Evolutionary conservation across 192 early-diverging fungal genomes (phyloP).

Genomic region (Podila verticillata): DNA sequence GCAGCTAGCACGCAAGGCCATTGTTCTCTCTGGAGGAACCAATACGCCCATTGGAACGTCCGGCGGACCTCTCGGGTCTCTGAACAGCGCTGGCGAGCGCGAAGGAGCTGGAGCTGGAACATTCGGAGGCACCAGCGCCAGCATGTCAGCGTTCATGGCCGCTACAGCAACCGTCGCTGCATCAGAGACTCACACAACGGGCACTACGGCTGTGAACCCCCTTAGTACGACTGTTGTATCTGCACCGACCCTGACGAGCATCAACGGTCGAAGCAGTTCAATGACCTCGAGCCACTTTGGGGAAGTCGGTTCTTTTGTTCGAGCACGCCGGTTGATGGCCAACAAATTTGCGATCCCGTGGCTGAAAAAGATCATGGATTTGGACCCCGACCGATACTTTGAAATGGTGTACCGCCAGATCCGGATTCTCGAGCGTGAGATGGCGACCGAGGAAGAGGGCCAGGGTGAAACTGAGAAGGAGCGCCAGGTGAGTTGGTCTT

Average conservation of each 20-base stretch:
- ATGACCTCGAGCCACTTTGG: conserved; percentile 24
- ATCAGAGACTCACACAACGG: conserved; percentile 2
- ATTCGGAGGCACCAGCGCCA: background rate
- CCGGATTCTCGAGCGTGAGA: conserved; percentile 51
- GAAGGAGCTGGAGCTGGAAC: background rate
- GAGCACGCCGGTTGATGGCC: conserved; percentile 52
- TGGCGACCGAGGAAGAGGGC: conserved; percentile 20
- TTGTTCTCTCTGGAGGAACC: background rate
- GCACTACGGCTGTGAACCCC: background rate
- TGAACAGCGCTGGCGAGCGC: background rate
- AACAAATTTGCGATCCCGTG: conserved; percentile 61
- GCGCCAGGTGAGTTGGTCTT: conserved; percentile 16
- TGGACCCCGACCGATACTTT: conserved; percentile 51
- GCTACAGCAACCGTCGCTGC: background rate
- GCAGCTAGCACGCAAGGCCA: conserved; percentile 11
- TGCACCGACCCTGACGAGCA: background rate
- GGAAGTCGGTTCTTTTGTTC: conserved; percentile 58
- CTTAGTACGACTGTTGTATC: background rate
- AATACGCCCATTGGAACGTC: background rate
- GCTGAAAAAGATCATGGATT: conserved; percentile 55
- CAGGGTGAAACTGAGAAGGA: background rate
- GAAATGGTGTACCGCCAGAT: conserved; percentile 54
- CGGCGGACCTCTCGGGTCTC: background rate
- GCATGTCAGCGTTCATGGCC: background rate
- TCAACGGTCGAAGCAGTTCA: conserved; percentile 13